Base-by-base conservation (phyloP, 352 stramenopile species). In the Halophytophthora batemanensis region DNA sequence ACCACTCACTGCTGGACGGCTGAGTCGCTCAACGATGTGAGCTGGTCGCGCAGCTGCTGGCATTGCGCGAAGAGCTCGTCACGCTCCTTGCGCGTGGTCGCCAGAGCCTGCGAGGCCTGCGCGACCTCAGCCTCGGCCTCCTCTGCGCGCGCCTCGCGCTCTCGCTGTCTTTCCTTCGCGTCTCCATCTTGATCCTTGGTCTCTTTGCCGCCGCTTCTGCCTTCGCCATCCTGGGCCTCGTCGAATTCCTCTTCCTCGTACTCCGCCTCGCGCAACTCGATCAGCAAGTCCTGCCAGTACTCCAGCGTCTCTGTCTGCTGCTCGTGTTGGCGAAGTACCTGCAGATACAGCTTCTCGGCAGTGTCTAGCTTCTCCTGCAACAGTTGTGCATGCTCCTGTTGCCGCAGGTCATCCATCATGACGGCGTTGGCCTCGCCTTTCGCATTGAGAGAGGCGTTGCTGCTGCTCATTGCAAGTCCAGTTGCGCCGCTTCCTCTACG, bases 261-360 rank as follows among this genome's bases (percentile, higher is more conserved):
- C 17, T 53, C 56, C 4, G 62, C 53, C 23, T 81, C 73, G 39
- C 76, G 64, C 37, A 83, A 71, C 31, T 86, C 66, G n/a, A 56
- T 56, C 15, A 87, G 53, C 49, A 83, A 59, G 51, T 87, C 75
- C 37, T 69, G 71, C 45, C 74, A 66, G 41, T 85, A 86, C 40
- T 84, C 76, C 42, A 78, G 74, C 14, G 67, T 77, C 42, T 87
- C 71, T 13, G 69, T 71, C 44, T 86, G 76, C 50, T 86, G 72
- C 49, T 87, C 63, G 50, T 82, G 63, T 49, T 87, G 75, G n/a
- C 73, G 68, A 40, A 91, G 46, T 41, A 86, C 79, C 43, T 88
- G 71, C 38, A 80, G 53, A 58, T 91, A 86, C 18, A 86, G 50
- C 53, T 89, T 87, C 60, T 91, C 80, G 13, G 77, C 64, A 1